phyloP scores from a whole-genome alignment of 345 rosid species.

The Crucihimalaya himalaica region DNA sequence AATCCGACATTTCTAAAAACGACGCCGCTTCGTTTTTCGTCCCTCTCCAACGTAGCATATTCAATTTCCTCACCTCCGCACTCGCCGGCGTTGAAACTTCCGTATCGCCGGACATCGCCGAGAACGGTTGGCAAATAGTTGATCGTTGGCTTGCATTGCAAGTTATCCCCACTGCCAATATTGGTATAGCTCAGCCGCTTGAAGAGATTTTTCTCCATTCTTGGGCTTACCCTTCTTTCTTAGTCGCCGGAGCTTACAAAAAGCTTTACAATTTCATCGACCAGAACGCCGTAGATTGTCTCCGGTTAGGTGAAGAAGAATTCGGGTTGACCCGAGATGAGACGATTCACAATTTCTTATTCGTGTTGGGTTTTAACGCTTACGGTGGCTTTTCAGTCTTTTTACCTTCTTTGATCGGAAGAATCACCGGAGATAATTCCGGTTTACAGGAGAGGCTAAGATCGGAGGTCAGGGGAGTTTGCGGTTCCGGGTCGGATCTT shows the following conservation, averaged over 20 bases:
- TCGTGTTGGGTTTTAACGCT: conserved; percentile 76
- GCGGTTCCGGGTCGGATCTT: conserved; percentile 48
- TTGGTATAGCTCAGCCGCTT: conserved; percentile 57
- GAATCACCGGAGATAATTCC: conserved; percentile 48
- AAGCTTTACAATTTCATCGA: conserved; percentile 57
- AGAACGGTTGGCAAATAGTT: conserved; percentile 52
- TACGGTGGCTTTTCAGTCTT: conserved; percentile 84
- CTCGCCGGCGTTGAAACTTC: conserved; percentile 68
- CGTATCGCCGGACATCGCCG: conserved; percentile 44
- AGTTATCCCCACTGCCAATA: conserved; percentile 56
- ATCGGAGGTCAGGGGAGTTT: conserved; percentile 52
- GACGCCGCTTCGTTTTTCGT: conserved; percentile 43
- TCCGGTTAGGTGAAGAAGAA: conserved; percentile 51
- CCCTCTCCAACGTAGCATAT: conserved; percentile 59
- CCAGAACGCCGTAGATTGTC: conserved; percentile 51
- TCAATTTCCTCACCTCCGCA: conserved; percentile 61
- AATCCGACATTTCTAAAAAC: conserved; percentile 45
- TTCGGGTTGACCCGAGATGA: conserved; percentile 68
- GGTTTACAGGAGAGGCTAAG: conserved; percentile 57
- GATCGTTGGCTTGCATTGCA: conserved; percentile 70
- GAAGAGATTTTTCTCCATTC: conserved; percentile 84
- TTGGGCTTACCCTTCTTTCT: conserved; percentile 61
- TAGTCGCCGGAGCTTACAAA: conserved; percentile 62
- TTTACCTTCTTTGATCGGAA: conserved; percentile 46
- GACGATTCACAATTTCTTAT: conserved; percentile 64